A percentile compares a stretch with the other conserved stretches of the same genome.
Conservation (phyloP, 805 yeast species). For the Candida sphagnicola region DNA sequence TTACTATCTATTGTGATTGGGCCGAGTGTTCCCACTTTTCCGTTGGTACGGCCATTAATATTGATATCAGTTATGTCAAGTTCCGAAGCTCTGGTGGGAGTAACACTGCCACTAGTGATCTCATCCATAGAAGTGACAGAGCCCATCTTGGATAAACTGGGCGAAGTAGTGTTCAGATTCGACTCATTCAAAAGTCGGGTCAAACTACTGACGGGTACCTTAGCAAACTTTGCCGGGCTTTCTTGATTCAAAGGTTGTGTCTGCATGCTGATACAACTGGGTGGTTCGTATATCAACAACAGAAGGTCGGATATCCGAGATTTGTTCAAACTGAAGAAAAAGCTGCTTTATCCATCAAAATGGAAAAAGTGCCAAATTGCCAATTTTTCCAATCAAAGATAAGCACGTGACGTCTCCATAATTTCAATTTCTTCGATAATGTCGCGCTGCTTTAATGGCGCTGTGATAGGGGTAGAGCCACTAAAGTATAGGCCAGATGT, state of each 20-base stretch:
- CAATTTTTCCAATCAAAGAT: too few species aligned
- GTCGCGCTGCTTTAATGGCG: too few species aligned
- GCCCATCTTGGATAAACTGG: conserved; percentile 5
- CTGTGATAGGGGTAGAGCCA: too few species aligned
- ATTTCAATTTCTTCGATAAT: too few species aligned
- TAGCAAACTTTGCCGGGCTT: conserved; percentile 5
- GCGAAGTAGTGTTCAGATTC: conserved; percentile 14
- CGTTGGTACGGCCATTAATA: not conserved
- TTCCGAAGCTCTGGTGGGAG: conserved; percentile 2
- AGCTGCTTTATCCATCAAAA: too few species aligned
- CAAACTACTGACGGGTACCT: conserved; percentile 29
- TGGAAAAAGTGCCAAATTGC: too few species aligned
- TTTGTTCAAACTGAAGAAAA: too few species aligned
- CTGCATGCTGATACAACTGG: conserved; percentile 2
- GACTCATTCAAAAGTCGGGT: conserved; percentile 36
- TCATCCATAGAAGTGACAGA: conserved; percentile 10
- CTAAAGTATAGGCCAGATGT: too few species aligned
- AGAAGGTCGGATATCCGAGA: too few species aligned
- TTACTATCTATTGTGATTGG: not conserved
- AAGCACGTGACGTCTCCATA: too few species aligned
- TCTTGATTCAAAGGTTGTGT: conserved; percentile 1
- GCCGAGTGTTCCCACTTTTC: too few species aligned
- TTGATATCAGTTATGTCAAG: conserved; percentile 5
- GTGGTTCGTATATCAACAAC: not conserved
- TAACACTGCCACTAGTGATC: not conserved